Conservation (phyloP, 345 rosid genomes). For the Pugionium cornutum region DNA sequence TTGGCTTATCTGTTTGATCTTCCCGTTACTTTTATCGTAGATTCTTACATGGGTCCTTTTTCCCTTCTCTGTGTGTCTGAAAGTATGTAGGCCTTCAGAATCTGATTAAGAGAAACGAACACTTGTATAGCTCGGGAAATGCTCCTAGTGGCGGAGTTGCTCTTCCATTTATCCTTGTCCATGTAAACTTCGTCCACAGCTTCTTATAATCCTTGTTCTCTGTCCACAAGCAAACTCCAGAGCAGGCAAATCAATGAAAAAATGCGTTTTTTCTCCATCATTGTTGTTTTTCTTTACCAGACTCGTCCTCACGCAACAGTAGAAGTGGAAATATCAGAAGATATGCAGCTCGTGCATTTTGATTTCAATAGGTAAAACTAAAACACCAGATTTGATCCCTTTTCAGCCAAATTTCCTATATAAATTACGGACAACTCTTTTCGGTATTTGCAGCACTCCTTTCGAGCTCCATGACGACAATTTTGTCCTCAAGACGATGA, state of each 20-base stretch:
- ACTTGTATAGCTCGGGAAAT: slow-evolving; percentile 70
- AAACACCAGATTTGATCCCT: background rate
- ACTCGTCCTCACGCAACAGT: slow-evolving; percentile 99
- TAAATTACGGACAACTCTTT: slow-evolving; percentile 1
- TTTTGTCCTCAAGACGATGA: slow-evolving; percentile 95
- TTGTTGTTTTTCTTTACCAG: slow-evolving; percentile 36
- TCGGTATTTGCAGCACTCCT: slow-evolving; percentile 71
- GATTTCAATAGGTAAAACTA: slow-evolving; percentile 87
- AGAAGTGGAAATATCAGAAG: slow-evolving; percentile 99
- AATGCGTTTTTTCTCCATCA: background rate
- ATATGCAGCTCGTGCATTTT: slow-evolving; percentile 98
- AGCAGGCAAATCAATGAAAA: no score
- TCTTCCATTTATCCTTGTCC: slow-evolving; percentile 95
- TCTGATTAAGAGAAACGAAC: slow-evolving; percentile 81
- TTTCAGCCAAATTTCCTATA: background rate
- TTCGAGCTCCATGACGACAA: slow-evolving; percentile 99
- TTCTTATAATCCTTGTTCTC: background rate
- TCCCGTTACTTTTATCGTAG: background rate
- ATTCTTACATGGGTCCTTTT: slow-evolving; percentile 9
- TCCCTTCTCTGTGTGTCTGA: slow-evolving; percentile 36
- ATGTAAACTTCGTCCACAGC: slow-evolving; percentile 52
- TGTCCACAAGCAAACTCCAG: slow-evolving; percentile 9
- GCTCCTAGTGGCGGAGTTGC: slow-evolving; percentile 89
- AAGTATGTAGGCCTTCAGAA: slow-evolving; percentile 88
- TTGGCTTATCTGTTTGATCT: slow-evolving; percentile 10